Conservation (phyloP, 257 asterid species). For the Scutellaria minor region DNA sequence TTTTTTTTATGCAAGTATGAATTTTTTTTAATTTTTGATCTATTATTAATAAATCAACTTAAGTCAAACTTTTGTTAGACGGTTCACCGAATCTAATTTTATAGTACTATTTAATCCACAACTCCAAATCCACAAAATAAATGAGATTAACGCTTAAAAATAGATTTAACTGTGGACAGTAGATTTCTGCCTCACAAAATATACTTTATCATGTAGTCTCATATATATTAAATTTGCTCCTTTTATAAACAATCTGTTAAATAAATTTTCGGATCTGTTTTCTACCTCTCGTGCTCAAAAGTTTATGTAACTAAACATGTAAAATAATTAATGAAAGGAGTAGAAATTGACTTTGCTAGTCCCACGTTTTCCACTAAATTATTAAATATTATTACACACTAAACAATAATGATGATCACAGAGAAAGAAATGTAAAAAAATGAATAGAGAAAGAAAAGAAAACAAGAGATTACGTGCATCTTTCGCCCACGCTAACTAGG, state of each 20-base stretch:
- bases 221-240: neutral
- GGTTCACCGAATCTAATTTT: too few species aligned
- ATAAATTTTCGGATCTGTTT: neutral
- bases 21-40: too few species aligned
- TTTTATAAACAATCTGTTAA: neutral
- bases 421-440: neutral
- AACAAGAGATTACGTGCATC: neutral
- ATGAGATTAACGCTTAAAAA: too few species aligned
- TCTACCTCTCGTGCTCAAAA: neutral
- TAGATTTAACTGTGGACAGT: too few species aligned
- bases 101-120: too few species aligned
- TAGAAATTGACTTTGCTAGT: neutral
- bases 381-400: neutral
- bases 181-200: too few species aligned
- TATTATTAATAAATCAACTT: too few species aligned
- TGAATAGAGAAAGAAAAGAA: neutral
- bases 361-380: neutral
- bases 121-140: too few species aligned
- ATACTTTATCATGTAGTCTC: too few species aligned
- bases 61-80: too few species aligned
- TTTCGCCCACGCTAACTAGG: neutral
- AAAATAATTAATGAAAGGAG: neutral
- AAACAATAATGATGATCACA: neutral
- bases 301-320: neutral
- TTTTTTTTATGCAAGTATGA: too few species aligned